Base-by-base conservation (phyloP, 2,329 filamentous ascomycete genomes). In the Aureobasidium leucospermi region DNA sequence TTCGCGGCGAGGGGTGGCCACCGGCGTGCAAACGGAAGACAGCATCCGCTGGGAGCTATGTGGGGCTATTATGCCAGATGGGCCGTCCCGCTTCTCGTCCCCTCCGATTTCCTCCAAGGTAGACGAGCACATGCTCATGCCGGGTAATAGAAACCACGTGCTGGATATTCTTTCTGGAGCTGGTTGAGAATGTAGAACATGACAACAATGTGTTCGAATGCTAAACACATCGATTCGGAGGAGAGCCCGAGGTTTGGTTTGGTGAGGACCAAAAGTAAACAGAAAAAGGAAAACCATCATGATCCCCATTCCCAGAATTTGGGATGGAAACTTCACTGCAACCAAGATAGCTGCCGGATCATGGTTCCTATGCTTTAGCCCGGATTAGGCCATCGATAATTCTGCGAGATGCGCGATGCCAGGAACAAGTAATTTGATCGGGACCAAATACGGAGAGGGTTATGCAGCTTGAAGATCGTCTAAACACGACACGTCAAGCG, bases 381-480 rank as follows among this genome's bases (percentile, higher is more conserved):
- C 47, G 58, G 23, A 34, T 52, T 59, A 46, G 49, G 34, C 42
- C 39, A 42, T 47, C 19, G 49, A 59, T 53, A 43, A 51, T 43
- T 29, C 51, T 55, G 53, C 55, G 19, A 53, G 41, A 60, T 60
- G 58, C 48, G 43, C 51, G 45, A 58, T 58, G 45, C 59, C 59
- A 61, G 59, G 59, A 61, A 61, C 59, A 61, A 61, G 59, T 49
- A 56, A 51, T 59, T 49, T 49, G 38, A 28, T 43, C 39, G 45
- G 15, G 48, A 36, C 52, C 52, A 38, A 38, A 55, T 23, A 55
- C 51, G 51, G 51, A 55, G 51, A 55, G 38, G 28, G 2, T 56
- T 31, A 56, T 56, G 52, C 52, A 56, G 52, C 52, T 56, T 43
- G 38, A 59, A 51, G 58, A 58, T 58, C 55, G 36, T 58, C 58